Evolutionary conservation across 768 basidiomycete genomes (phyloP), one percentile per base, ranked within the genome.

Genomic region (Mycena filopes): DNA sequence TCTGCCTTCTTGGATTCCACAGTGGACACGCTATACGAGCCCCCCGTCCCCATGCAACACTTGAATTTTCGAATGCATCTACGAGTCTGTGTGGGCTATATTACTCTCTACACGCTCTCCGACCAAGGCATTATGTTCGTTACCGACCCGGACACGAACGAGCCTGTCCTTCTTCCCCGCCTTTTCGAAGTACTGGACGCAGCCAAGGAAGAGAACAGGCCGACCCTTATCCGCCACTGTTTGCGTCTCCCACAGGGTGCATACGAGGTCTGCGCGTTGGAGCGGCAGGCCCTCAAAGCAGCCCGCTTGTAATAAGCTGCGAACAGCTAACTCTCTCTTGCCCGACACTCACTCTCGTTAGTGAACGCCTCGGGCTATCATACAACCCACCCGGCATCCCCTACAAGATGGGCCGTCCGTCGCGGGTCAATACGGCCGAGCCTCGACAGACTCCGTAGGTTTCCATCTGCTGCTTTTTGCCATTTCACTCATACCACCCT

Each of bases 81-180:
- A 23, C 21, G 1, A n/a, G 33, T 25, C n/a, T 56, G 31, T 29
- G 45, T 41, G 20, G 25, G 33, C 15, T 68, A 68, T 42, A 57
- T 65, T 38, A 15, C 25, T 2, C 28, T 48, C 2, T 68, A 68
- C 58, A 68, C 63, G 0, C 23, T 68, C 40, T 53, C 63, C 59
- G 57, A 63, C 43, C 45, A 56, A 33, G 61, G 61, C 11, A 50
- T n/a, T 45, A 20, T 15, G 12, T 15, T 49, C 28, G n/a, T n/a
- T 28, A 46, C 5, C 12, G 55, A 54, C n/a, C n/a, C n/a, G n/a
- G n/a, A n/a, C n/a, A n/a, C n/a, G n/a, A n/a, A n/a, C 33, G 66
- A 67, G 15, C 54, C 25, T 13, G 28, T 56, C 42, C 45, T 67
- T 31, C 65, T 61, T 31, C 61, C 53, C n/a, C 45, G 12, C n/a